phyloP scores from a whole-genome alignment of 345 rosid species.

The Raphanus sativus region DNA sequence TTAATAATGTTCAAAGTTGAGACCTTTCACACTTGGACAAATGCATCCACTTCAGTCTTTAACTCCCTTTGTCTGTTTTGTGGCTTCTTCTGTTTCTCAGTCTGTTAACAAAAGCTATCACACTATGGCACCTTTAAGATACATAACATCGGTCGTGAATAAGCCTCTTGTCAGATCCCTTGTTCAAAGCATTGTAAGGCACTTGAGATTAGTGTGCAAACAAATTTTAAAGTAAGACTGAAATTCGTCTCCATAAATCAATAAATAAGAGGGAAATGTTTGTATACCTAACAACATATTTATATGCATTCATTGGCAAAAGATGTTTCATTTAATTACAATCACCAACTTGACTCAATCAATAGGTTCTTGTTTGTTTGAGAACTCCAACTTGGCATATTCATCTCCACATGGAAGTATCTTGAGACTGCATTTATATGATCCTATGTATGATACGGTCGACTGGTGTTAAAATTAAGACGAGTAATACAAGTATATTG shows the following conservation, averaged over 20 bases:
- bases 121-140: slow-evolving; percentile 11
- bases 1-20: slow-evolving; percentile 14
- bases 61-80: slow-evolving; percentile 13
- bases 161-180: not conserved
- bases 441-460: not conserved
- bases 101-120: slow-evolving; percentile 16
- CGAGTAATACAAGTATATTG: not conserved
- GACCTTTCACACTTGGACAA: slow-evolving; percentile 32
- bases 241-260: not conserved
- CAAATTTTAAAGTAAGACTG: not conserved
- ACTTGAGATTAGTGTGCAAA: not conserved
- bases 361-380: slow-evolving; percentile 24
- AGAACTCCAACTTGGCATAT: slow-evolving; percentile 31
- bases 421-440: slow-evolving; percentile 4
- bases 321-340: slow-evolving; percentile 27
- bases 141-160: not conserved
- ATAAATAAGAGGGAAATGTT: not conserved
- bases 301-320: slow-evolving; percentile 3
- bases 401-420: slow-evolving; percentile 24
- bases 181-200: not conserved
- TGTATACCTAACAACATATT: not conserved
- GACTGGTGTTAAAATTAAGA: not conserved
- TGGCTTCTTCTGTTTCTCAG: slow-evolving; percentile 15
- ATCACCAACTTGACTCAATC: slow-evolving; percentile 31
- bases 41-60: slow-evolving; percentile 25